phyloP scores from a whole-genome alignment of 495 filamentous ascomycete species.

The Trypethelium eluteriae region DNA sequence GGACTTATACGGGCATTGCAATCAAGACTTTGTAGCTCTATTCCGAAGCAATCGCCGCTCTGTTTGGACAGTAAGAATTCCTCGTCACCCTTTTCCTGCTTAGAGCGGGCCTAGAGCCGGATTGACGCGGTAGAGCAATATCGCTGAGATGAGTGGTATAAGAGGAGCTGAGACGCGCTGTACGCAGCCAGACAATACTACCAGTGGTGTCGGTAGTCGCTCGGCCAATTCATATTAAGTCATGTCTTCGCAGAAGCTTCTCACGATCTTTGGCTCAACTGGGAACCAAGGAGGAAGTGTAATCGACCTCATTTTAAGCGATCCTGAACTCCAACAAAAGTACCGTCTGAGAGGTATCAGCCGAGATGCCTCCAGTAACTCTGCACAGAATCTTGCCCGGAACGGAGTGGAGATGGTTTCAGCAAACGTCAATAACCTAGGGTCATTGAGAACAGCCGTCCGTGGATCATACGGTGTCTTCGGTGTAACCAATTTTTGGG shows the following conservation, averaged over 20 bases:
- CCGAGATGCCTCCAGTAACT: conserved; percentile 42
- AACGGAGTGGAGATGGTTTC: conserved; percentile 38
- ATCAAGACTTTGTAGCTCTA: background rate
- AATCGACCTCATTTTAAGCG: conserved; percentile 43
- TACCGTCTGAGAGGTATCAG: conserved; percentile 53
- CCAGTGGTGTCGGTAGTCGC: background rate
- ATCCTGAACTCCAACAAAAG: conserved; percentile 41
- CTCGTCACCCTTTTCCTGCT: background rate
- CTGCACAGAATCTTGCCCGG: conserved; percentile 35
- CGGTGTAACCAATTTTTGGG: conserved; percentile 50
- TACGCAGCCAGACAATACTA: background rate
- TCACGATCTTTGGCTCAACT: conserved; percentile 57
- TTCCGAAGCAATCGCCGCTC: background rate
- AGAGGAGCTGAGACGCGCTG: background rate
- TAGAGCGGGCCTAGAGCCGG: background rate
- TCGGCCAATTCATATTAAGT: background rate
- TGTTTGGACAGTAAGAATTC: background rate
- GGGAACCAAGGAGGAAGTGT: conserved; percentile 57
- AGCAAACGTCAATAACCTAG: conserved; percentile 46
- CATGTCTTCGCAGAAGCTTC: conserved; percentile 33
- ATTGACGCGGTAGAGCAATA: background rate
- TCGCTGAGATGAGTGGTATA: background rate
- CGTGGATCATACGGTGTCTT: conserved; percentile 50
- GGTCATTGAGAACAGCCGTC: conserved; percentile 45
- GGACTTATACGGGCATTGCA: background rate